Evolutionary conservation across 2,329 filamentous ascomycete genomes (phyloP), one percentile per base, ranked within the genome.

Genomic region (Raffaelea arxii): DNA sequence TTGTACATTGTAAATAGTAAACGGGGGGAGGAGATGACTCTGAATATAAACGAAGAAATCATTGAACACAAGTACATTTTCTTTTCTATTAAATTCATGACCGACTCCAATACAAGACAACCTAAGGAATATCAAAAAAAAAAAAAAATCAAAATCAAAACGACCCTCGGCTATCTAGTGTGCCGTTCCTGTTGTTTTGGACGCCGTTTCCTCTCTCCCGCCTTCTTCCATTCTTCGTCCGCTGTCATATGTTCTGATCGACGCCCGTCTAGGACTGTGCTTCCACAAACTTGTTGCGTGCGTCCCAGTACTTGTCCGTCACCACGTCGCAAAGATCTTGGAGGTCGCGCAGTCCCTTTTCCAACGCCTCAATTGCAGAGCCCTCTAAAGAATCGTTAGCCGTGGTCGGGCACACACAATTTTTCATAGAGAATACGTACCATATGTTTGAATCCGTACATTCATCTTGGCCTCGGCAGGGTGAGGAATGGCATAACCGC

Each of bases 391-490:
- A 14, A 27, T 11, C 2, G 40, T 46, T 37, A 46, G 45, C 48
- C 50, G n/a, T 42, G 21, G n/a, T n/a, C n/a, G n/a, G n/a, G n/a
- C n/a, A n/a, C n/a, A n/a, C n/a, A n/a, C n/a, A 32, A 10, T 23
- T 18, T 30, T 14, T 19, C 9, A 12, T 4, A 6, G 35, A 7
- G 11, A 21, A 18, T 40, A 10, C 80, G 62, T 70, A 95, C 91
- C 86, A 59, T 92, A 97, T 55, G 91, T 98, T 67, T 98, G 92
- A 52, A 98, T 97, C 58, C 92, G 80, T 51, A 98, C 72, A 61
- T 97, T 95, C 91, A 98, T 95, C 68, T 94, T 92, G 36, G 82
- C 72, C 66, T 98, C 92, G 35, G 90, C 94, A 43, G 92, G 92
- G 67, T 98, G 92, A 25, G 92, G 92, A 51, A 98, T 97, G 7